A percentile compares a stretch with the other conserved stretches of the same genome.
Evolutionary conservation across 1,284 basidiomycete genomes (phyloP).

Genomic region (Naganishia sp.): DNA sequence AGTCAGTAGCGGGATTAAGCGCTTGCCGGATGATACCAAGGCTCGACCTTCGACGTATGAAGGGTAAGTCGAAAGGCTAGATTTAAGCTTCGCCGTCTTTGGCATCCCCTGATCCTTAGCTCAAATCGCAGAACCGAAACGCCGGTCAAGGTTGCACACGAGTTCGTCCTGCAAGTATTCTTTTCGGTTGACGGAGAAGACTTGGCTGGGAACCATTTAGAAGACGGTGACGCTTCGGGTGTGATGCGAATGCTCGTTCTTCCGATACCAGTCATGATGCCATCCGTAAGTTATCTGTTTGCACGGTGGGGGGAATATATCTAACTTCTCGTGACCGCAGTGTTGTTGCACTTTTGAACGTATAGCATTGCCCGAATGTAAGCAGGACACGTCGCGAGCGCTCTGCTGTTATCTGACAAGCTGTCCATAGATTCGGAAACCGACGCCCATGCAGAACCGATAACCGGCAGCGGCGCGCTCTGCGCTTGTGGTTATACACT

Average conservation of each 20-base stretch:
- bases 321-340: background rate
- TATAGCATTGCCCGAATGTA: conserved; percentile 35
- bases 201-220: conserved; percentile 33
- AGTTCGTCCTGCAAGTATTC: conserved; percentile 48
- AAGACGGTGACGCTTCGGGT: conserved; percentile 37
- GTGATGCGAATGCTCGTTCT: conserved; percentile 47
- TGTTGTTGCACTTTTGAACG: conserved; percentile 33
- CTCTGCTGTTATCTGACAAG: background rate
- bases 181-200: conserved; percentile 48
- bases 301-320: too few species aligned
- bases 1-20: conserved; percentile 41
- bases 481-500: conserved; percentile 34
- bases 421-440: conserved; percentile 31
- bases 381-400: background rate
- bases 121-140: conserved; percentile 43
- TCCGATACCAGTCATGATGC: conserved; percentile 44
- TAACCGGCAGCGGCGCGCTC: conserved; percentile 2
- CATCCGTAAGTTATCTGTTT: conserved; percentile 42
- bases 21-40: conserved; percentile 51
- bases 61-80: conserved; percentile 40
- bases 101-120: background rate
- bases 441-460: background rate
- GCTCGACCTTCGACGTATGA: conserved; percentile 49
- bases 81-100: background rate
- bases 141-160: conserved; percentile 49